Base-by-base conservation (phyloP, 116 monocot genomes). In the Papilionanthe hybrid region DNA sequence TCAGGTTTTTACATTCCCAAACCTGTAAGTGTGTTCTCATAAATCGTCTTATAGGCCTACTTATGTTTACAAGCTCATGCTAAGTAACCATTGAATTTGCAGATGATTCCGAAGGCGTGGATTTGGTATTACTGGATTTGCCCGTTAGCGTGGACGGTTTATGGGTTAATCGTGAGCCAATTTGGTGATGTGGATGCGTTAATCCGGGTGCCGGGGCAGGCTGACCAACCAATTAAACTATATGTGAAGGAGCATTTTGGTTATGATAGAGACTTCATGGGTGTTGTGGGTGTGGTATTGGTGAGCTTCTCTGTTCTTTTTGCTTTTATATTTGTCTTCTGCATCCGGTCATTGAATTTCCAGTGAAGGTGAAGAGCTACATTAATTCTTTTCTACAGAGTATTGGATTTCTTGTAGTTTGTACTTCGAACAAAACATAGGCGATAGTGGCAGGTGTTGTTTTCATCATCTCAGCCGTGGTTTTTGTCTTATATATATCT, bases 111-210 rank as follows among this genome's bases (percentile, higher is more conserved):
- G 7, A 49, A 42, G 42, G 73, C 43, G 57, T 80, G 80, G 80
- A 75, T 80, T 20, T 80, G 80, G 80, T 80, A 80, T 58, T 80
- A 80, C 18, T 80, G 80, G 80, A 74, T 80, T 74, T 74, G 75
- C 27, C 80, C 80, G 3, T 18, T 80, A 9, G 50, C 80, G 12
- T 80, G 80, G 80, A 37, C 37, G 25, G 72, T 72, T 22, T 57
- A 80, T 28, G 80, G 80, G 41, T 44, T 80, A 44, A 80, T 80
- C 1, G 44, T 44, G 42, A 72, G 55, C 49, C 80, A 80, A 30
- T 80, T 73, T 74, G 73, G 80, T 42, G 80, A 73, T 48, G 7
- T 80, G 20, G 23, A 72, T n/a, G 74, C 74, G 9, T 43, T 23
- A 17, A 80, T 80, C 30, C 41, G 37, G 1, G 37, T 37, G 58